Conservation (phyloP, 108 stramenopile species). For the Cyclotella baltica region DNA sequence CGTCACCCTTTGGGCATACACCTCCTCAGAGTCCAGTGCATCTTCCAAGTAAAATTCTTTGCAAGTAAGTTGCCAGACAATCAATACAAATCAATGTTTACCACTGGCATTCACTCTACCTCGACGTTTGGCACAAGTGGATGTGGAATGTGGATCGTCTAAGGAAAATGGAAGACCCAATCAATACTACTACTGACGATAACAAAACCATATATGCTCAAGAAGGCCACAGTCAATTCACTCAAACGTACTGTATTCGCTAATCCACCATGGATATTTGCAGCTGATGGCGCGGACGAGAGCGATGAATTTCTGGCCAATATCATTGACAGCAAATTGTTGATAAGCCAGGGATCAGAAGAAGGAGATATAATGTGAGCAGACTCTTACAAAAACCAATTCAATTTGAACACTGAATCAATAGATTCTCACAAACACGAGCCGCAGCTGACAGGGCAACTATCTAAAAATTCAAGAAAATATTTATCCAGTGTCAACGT, state of each 20-base stretch:
- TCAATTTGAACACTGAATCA: too few relatives aligned
- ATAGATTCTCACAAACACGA: not conserved
- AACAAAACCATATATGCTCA: constrained; percentile 8
- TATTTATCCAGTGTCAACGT: too few relatives aligned
- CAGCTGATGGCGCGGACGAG: not conserved
- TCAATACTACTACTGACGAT: not conserved
- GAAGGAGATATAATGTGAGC: too few relatives aligned
- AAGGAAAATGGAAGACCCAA: not conserved
- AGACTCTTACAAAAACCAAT: not conserved
- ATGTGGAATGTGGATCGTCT: not conserved
- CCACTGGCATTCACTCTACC: not conserved
- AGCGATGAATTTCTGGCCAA: not conserved
- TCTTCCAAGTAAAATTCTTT: constrained; percentile 9
- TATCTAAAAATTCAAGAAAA: constrained; percentile 11
- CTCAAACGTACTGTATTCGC: not conserved
- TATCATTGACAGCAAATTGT: too few relatives aligned
- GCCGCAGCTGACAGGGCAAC: constrained; percentile 21
- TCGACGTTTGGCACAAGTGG: not conserved
- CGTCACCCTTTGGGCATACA: constrained; percentile 6
- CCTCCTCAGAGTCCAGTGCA: not conserved
- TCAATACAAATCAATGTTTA: not conserved
- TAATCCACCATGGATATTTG: not conserved
- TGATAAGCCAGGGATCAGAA: too few relatives aligned
- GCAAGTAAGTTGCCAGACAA: not conserved
- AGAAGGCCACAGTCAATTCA: constrained; percentile 1